Conservation (phyloP, 2,329 filamentous ascomycete genomes). For the Talaromyces atroroseus region DNA sequence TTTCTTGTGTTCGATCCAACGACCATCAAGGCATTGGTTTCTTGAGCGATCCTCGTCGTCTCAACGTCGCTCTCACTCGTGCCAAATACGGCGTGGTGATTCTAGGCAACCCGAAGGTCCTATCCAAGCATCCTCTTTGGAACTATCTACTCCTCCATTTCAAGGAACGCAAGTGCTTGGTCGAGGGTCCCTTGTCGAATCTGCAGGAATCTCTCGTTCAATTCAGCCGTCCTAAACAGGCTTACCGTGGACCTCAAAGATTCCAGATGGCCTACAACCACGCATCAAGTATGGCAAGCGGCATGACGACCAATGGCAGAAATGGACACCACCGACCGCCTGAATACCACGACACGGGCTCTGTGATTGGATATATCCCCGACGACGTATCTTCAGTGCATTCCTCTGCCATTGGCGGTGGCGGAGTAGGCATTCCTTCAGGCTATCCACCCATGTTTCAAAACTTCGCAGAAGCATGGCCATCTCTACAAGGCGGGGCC, state of each 20-base stretch:
- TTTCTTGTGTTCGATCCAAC: constrained; percentile 96
- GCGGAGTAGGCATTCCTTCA: constrained; percentile 72
- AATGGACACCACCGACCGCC: constrained; percentile 40
- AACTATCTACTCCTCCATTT: constrained; percentile 92
- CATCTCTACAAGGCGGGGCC: constrained; percentile 62
- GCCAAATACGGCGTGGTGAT: constrained; percentile 96
- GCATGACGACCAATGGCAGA: constrained; percentile 47
- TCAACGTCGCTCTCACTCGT: constrained; percentile 94
- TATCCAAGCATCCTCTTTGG: constrained; percentile 97
- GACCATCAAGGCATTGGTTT: constrained; percentile 99
- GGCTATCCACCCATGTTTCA: constrained; percentile 95
- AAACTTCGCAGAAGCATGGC: constrained; percentile 87
- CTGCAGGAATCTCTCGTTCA: constrained; percentile 93
- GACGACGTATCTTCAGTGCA: constrained; percentile 97
- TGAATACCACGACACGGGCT: constrained; percentile 69
- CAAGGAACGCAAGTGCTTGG: constrained; percentile 92
- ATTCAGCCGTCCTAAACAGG: constrained; percentile 88
- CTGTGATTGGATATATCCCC: constrained; percentile 89
- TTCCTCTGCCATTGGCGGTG: constrained; percentile 81
- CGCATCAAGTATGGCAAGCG: constrained; percentile 54
- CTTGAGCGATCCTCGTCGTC: constrained; percentile 91
- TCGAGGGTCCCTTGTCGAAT: constrained; percentile 91
- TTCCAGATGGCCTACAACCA: constrained; percentile 76
- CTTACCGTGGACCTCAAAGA: constrained; percentile 80
- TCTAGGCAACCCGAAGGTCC: constrained; percentile 92